Evolutionary conservation across 2,329 filamentous ascomycete species (phyloP), one percentile per base, ranked within the genome.

Genomic region (Whalleya microplaca): DNA sequence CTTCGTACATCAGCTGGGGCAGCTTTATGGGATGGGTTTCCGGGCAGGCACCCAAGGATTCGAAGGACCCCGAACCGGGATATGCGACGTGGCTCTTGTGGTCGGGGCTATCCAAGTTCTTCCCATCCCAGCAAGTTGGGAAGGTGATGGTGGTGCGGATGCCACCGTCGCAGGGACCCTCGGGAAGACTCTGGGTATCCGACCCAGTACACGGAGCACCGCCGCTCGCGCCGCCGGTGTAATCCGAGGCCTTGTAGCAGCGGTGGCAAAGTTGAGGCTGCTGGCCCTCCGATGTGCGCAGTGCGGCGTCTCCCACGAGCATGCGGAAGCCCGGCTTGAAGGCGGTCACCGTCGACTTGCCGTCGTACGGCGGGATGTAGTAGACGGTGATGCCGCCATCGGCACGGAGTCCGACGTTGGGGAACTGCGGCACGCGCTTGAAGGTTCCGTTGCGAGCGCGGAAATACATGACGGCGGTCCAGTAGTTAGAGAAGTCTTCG

Each of bases 1-100:
- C 79, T 69, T 87, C 84, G 66, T 78, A 84, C 75, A 88, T 86
- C 56, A 88, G 75, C 27, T 84, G 84, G 20, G 84, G 76, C 2
- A 85, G 71, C 56, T 80, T 80, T 4, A 79, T 76, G 1, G 82
- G 83, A 63, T 83, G 80, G 2, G 72, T 73, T 2, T 56, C 48
- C 8, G 82, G 82, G 62, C 82, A 85, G 10, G 65, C 55, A 14
- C 81, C 82, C 18, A 66, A 72, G 0, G 61, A 63, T 41, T 68
- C 66, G 29, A 67, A 68, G 2, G 65, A 67, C 0, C 67, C 68
- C 2, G 16, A 55, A 52, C 42, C 66, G 2, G 81, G 82, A 55
- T 83, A 84, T 2, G 75, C 72, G 60, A 84, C 75, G 60, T 84
- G 82, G 21, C 69, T 78, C 54, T 75, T 77, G 67, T 82, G 79